phyloP scores from a whole-genome alignment of 2,329 filamentous ascomycete species.

The Coniella vitis region DNA sequence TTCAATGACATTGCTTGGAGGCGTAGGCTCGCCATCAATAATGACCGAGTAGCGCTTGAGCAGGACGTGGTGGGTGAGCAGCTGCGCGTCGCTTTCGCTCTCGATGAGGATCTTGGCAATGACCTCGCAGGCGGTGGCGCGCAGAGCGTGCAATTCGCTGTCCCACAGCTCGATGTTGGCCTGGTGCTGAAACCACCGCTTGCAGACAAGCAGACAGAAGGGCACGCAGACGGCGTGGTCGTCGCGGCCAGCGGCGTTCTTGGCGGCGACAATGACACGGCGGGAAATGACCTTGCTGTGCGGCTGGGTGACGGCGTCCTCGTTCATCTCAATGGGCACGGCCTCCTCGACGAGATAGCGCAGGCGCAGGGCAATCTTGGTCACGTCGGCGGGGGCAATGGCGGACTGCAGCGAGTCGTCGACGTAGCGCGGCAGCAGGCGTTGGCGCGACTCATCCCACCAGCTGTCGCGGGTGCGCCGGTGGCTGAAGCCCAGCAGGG shows the following conservation, averaged over 20 bases:
- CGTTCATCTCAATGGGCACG: conserved; percentile 83
- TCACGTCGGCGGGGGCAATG: conserved; percentile 72
- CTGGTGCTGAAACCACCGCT: conserved; percentile 72
- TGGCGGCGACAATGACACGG: conserved; percentile 73
- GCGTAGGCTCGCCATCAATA: conserved; percentile 61
- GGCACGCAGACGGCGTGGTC: conserved; percentile 76
- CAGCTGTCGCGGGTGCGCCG: conserved; percentile 28
- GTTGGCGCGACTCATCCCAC: conserved; percentile 37
- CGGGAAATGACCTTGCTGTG: conserved; percentile 82
- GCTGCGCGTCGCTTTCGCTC: conserved; percentile 68
- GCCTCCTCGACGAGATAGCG: conserved; percentile 87
- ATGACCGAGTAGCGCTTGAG: conserved; percentile 85
- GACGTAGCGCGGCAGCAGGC: conserved; percentile 56
- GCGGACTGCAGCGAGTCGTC: conserved; percentile 55
- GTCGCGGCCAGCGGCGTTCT: conserved; percentile 70
- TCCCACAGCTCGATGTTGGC: conserved; percentile 83
- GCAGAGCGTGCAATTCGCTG: conserved; percentile 70
- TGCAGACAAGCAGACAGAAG: conserved; percentile 69
- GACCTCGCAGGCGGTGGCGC: conserved; percentile 80
- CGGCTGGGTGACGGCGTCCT: conserved; percentile 64
- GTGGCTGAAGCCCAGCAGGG: conserved; percentile 29
- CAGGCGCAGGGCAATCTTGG: conserved; percentile 80
- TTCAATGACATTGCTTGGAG: conserved; percentile 82
- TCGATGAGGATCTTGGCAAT: conserved; percentile 89
- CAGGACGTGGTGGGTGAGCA: conserved; percentile 73